These are phyloP conservation scores for Russula olivacea DNA, from an alignment of 768 basidiomycete species.

Conservation along the genomic window DNA sequence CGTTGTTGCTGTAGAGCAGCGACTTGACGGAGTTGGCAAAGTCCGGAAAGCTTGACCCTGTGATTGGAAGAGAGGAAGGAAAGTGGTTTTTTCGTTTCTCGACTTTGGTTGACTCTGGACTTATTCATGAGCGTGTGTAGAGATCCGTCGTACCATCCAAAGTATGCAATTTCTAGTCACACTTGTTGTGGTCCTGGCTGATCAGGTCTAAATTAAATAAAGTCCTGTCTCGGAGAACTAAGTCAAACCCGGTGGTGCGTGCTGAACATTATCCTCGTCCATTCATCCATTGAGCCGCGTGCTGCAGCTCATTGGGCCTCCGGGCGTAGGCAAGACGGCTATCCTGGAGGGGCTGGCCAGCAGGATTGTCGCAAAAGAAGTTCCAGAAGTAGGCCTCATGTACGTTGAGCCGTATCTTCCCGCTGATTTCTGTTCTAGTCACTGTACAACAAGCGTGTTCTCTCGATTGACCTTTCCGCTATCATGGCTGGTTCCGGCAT, in stretches of 20 bases:
- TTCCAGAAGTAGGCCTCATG: slow-evolving; percentile 63
- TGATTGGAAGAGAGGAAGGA: slow-evolving; percentile 86
- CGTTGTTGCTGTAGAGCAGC: slow-evolving; percentile 46
- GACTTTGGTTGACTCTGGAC: background rate
- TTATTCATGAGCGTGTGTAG: slow-evolving; percentile 31
- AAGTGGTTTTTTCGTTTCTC: slow-evolving; percentile 11
- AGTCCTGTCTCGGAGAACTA: slow-evolving; percentile 85
- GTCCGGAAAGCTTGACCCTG: slow-evolving; percentile 83
- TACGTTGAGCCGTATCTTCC: background rate
- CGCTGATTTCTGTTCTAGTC: slow-evolving; percentile 44
- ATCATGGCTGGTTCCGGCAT: slow-evolving; percentile 89
- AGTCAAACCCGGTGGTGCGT: slow-evolving; percentile 84
- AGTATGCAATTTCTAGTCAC: slow-evolving; percentile 43
- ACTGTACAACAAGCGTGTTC: slow-evolving; percentile 78
- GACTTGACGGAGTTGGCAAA: slow-evolving; percentile 82
- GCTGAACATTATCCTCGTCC: background rate
- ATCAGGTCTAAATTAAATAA: slow-evolving; percentile 28
- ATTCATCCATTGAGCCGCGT: background rate
- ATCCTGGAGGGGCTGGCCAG: slow-evolving; percentile 87
- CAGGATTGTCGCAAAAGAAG: slow-evolving; percentile 81
- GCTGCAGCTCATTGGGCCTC: slow-evolving; percentile 67
- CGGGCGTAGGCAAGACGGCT: slow-evolving; percentile 91
- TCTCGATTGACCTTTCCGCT: slow-evolving; percentile 77
- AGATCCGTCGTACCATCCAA: slow-evolving; percentile 87
- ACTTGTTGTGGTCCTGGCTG: background rate